phyloP scores from a whole-genome alignment of 1,284 basidiomycete genomes.

The Papiliotrema nemorosa region DNA sequence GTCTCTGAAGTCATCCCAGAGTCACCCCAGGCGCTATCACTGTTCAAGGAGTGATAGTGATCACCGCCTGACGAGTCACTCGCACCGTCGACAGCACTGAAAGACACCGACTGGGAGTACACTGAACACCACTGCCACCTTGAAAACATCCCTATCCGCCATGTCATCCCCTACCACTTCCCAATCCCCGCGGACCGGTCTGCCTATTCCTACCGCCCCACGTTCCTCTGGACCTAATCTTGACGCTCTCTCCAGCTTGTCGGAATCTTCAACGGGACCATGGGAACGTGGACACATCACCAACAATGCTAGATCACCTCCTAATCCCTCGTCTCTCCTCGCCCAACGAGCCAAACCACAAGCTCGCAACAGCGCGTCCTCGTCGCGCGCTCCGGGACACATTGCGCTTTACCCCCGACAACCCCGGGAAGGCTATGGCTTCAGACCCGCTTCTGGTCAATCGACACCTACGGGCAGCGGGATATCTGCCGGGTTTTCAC shows the following conservation, averaged over 20 bases:
- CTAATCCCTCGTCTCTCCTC: constrained; percentile 23
- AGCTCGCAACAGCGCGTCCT: neutral
- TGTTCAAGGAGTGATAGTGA: no score
- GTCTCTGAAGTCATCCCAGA: no score
- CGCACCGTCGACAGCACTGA: no score
- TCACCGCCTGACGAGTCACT: no score
- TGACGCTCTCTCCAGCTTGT: constrained; percentile 34
- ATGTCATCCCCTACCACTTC: neutral
- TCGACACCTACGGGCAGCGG: constrained; percentile 55
- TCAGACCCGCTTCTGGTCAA: constrained; percentile 63
- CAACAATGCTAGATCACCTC: constrained; percentile 39
- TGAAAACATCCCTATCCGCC: neutral
- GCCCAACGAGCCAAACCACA: constrained; percentile 1
- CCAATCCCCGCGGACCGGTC: neutral
- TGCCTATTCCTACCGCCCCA: constrained; percentile 5
- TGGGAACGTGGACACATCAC: constrained; percentile 43
- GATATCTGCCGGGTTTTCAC: neutral
- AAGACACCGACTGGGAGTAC: no score
- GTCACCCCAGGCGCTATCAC: no score
- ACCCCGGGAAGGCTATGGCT: constrained; percentile 70
- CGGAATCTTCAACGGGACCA: constrained; percentile 44
- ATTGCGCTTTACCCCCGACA: neutral
- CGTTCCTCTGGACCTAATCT: constrained; percentile 19
- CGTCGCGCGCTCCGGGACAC: neutral
- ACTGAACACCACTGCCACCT: no score